phyloP scores from a whole-genome alignment of 2,329 filamentous ascomycete species.

The Botrytis fragariae region DNA sequence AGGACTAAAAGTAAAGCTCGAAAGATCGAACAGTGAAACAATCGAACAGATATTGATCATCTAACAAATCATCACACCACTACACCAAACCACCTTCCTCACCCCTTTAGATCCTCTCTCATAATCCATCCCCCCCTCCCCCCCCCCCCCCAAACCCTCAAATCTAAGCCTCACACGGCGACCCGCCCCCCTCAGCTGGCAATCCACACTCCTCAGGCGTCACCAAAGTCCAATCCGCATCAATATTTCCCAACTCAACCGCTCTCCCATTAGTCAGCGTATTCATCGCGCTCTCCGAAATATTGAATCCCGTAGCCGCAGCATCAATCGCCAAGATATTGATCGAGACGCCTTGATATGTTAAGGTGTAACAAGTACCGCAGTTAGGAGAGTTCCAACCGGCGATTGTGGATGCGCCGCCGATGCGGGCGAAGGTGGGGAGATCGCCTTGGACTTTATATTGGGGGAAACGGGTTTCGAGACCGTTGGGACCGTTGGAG shows the following conservation, averaged over 20 bases:
- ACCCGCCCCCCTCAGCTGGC: not conserved
- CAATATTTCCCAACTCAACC: slow-evolving; percentile 49
- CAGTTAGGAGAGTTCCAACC: slow-evolving; percentile 55
- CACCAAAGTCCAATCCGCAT: slow-evolving; percentile 50
- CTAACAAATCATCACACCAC: not conserved
- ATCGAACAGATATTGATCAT: not conserved
- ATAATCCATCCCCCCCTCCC: not conserved
- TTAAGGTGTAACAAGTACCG: slow-evolving; percentile 58
- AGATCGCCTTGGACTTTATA: slow-evolving; percentile 53
- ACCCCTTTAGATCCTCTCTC: not conserved
- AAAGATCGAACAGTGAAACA: not conserved
- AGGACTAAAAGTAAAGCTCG: not conserved
- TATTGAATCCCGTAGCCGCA: slow-evolving; percentile 52
- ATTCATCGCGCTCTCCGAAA: slow-evolving; percentile 55
- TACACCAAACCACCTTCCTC: not conserved
- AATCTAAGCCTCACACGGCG: not conserved
- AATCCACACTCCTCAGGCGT: slow-evolving; percentile 45
- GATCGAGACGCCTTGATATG: slow-evolving; percentile 51
- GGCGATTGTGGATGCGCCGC: slow-evolving; percentile 50
- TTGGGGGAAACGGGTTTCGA: slow-evolving; percentile 49
- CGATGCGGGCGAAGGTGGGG: slow-evolving; percentile 54
- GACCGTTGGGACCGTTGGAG: slow-evolving; percentile 65
- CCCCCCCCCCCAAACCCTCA: not conserved
- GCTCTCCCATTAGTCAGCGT: slow-evolving; percentile 53
- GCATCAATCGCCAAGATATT: slow-evolving; percentile 56